phyloP scores from a whole-genome alignment of 75 land plant genomes.

The Cunninghamia lanceolata region DNA sequence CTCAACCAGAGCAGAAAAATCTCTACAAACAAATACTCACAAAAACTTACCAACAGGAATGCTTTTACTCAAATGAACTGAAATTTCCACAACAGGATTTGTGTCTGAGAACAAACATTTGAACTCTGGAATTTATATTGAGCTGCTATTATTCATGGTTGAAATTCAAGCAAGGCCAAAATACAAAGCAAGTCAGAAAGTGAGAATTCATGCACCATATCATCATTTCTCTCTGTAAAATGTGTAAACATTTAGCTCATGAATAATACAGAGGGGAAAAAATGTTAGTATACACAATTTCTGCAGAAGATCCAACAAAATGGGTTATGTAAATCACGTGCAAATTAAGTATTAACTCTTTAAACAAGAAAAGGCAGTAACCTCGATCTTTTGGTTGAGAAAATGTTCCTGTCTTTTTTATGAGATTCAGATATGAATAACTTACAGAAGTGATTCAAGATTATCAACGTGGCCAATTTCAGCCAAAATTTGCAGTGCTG shows the following conservation, averaged over 20 bases:
- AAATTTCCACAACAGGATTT: background rate
- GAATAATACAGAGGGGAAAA: background rate
- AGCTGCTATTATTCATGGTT: background rate
- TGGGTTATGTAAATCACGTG: background rate
- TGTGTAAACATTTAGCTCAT: background rate
- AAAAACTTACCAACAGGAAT: background rate
- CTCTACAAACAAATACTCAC: conserved; percentile 12
- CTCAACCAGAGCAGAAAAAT: conserved; percentile 22
- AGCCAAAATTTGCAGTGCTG: conserved; percentile 30
- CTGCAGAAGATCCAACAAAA: background rate
- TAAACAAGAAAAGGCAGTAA: background rate
- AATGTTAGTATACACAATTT: background rate
- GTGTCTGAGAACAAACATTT: background rate
- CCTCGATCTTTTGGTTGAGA: background rate
- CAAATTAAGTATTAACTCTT: background rate
- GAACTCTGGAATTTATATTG: background rate
- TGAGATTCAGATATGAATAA: background rate
- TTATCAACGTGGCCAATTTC: conserved; percentile 15
- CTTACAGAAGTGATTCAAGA: conserved; percentile 14
- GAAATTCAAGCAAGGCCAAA: background rate
- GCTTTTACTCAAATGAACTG: background rate
- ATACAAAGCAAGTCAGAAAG: background rate
- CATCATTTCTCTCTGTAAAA: background rate
- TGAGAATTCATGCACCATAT: background rate
- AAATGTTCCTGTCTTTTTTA: background rate